phyloP scores from a whole-genome alignment of 768 basidiomycete genomes.

The Kwoniella botswanensis region DNA sequence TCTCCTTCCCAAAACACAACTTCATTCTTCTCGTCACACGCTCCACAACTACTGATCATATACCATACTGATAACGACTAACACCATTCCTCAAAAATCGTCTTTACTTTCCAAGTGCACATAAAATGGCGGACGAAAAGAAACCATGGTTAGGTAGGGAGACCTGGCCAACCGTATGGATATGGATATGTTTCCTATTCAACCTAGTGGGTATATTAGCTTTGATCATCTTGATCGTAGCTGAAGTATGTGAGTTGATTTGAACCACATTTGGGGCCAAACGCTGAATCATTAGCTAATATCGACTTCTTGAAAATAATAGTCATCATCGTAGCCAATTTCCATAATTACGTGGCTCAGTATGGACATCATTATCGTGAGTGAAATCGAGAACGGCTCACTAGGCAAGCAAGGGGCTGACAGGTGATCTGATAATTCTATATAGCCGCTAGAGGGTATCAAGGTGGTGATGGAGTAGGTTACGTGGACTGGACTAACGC shows the following conservation, averaged over 20 bases:
- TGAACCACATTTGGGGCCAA: background rate
- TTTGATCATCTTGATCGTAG: conserved; percentile 28
- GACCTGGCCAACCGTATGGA: conserved; percentile 29
- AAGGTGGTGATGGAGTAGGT: conserved; percentile 7
- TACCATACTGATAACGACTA: too few species aligned
- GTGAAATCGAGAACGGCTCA: background rate
- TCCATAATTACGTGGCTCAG: conserved; percentile 20
- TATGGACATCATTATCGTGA: conserved; percentile 34
- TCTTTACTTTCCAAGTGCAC: background rate
- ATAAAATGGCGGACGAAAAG: conserved; percentile 8
- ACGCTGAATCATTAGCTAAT: background rate
- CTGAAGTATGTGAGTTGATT: conserved; percentile 22
- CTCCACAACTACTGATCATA: too few species aligned
- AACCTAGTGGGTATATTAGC: conserved; percentile 28
- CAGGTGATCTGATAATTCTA: background rate
- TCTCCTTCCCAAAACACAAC: too few species aligned
- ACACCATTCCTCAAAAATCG: background rate
- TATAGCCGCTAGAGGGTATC: conserved; percentile 6
- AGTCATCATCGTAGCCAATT: conserved; percentile 32
- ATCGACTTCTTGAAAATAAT: background rate
- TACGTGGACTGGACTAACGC: conserved; percentile 31
- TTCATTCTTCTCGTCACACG: too few species aligned
- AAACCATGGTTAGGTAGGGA: conserved; percentile 25
- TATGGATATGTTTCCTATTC: conserved; percentile 31
- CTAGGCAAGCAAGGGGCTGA: too few species aligned